Conservation (phyloP, 805 yeast species). For the Wickerhamomyces strasburgensis region DNA sequence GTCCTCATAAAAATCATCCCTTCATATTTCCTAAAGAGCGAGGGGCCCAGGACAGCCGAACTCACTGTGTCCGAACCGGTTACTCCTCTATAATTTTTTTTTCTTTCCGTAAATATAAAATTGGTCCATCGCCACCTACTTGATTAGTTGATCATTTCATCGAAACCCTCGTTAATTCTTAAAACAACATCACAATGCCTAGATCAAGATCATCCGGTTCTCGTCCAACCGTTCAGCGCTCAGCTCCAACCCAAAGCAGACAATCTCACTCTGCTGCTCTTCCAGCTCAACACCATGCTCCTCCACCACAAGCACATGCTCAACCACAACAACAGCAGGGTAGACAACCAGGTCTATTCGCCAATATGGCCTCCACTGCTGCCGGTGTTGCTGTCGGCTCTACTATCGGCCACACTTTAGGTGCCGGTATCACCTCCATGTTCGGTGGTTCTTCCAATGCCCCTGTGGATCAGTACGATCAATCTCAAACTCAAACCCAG, state of each 20-base stretch:
- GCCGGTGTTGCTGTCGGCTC: conserved; percentile 99
- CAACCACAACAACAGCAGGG: conserved; percentile 55
- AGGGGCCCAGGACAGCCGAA: too few species aligned
- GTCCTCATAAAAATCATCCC: too few species aligned
- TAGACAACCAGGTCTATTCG: conserved; percentile 78
- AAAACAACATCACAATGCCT: conserved; percentile 31
- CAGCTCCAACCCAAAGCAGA: conserved; percentile 49
- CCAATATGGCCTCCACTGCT: conserved; percentile 98
- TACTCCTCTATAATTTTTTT: too few species aligned
- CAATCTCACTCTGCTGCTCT: conserved; percentile 72
- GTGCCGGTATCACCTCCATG: conserved; percentile 88
- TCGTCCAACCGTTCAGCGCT: conserved; percentile 39
- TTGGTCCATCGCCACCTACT: too few species aligned
- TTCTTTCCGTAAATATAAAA: too few species aligned
- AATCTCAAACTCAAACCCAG: conserved; percentile 30
- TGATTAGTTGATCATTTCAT: too few species aligned
- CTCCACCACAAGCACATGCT: conserved; percentile 41
- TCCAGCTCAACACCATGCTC: conserved; percentile 31
- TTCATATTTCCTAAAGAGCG: too few species aligned
- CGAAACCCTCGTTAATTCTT: conserved; percentile 2
- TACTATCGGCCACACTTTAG: conserved; percentile 92
- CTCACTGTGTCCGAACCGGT: too few species aligned
- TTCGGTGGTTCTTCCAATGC: conserved; percentile 71
- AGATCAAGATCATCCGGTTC: conserved; percentile 43
- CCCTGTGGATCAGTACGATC: conserved; percentile 35